phyloP scores from a whole-genome alignment of 495 filamentous ascomycete species.

The Tuber umbilicatum region DNA sequence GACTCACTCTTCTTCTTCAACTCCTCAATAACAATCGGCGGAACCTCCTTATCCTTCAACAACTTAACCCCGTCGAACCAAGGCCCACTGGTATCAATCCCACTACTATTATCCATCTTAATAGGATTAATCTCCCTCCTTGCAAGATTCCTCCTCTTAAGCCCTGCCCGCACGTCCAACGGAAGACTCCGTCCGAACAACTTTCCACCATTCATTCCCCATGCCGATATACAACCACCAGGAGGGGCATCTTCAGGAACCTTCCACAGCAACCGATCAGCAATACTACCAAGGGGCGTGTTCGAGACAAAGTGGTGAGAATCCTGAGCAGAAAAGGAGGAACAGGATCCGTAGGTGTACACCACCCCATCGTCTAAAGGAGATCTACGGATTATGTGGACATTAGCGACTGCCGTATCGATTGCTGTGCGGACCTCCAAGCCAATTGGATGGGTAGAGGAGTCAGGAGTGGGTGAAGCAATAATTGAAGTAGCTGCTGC shows the following conservation, averaged over 20 bases:
- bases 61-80: conserved; percentile 66
- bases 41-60: conserved; percentile 52
- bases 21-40: conserved; percentile 49
- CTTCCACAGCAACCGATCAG: conserved; percentile 49
- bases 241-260: conserved; percentile 46
- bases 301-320: conserved; percentile 44
- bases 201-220: conserved; percentile 40
- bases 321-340: conserved; percentile 9
- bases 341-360: conserved; percentile 47
- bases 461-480: background rate
- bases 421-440: conserved; percentile 23
- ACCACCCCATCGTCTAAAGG: conserved; percentile 40
- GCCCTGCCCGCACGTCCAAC: conserved; percentile 39
- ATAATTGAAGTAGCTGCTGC: background rate
- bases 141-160: conserved; percentile 28
- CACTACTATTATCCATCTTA: conserved; percentile 48
- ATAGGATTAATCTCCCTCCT: conserved; percentile 32
- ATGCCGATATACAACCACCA: conserved; percentile 53
- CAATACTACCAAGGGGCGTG: background rate
- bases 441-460: background rate
- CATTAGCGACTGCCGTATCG: conserved; percentile 47
- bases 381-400: conserved; percentile 44
- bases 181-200: conserved; percentile 48
- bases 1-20: conserved; percentile 50
- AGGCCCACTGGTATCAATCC: conserved; percentile 56